Base-by-base conservation (phyloP, 257 asterid genomes). In the Capsicum chinense region DNA sequence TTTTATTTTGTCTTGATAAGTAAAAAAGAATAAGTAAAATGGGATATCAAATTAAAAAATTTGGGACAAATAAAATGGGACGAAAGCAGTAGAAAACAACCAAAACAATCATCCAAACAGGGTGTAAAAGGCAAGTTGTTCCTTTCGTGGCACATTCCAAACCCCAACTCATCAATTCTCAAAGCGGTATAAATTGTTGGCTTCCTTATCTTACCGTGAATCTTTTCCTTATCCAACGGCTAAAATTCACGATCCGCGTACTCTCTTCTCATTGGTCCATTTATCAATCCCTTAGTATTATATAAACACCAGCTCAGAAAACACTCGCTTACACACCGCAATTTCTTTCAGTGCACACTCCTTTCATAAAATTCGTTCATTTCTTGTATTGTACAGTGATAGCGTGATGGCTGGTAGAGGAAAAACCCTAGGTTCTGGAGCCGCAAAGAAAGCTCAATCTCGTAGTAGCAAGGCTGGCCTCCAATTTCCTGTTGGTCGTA, bases 401-500 rank as follows among this genome's bases (percentile, higher is more conserved):
- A 10, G 7, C 48, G 15, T 17, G 1, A 26, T 94, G 98, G 97
- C 97, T 2, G 98, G 98, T 33, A 89, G 97, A 19, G 98, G 98
- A 3, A 94, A 94, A 71, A 94, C 97, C 0, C 91, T 94, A 2
- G 97, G 98, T 2, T 92, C 97, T 0, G 97, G 92, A 11, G 83
- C 98, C 1, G 89, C 97, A 14, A 94, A 94, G 89, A 94, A 94
- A 87, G 90, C 98, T 33, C 89, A 86, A 15, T 94, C 97, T 0
- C 85, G 97, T 50, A 94, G 97, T 87, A 91, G 93, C 90, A 94
- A 94, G 79, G 97, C 97, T 3, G 95, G 97, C 2, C 93, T 93
- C 15, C 97, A 93, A 64, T 94, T 94, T 26, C 98, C 97, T n/a
- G 97, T 94, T 2, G 97, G 97, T 17, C 97, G 97, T 88, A 92